phyloP scores from a whole-genome alignment of 768 basidiomycete species.

The Panellus pusillus region DNA sequence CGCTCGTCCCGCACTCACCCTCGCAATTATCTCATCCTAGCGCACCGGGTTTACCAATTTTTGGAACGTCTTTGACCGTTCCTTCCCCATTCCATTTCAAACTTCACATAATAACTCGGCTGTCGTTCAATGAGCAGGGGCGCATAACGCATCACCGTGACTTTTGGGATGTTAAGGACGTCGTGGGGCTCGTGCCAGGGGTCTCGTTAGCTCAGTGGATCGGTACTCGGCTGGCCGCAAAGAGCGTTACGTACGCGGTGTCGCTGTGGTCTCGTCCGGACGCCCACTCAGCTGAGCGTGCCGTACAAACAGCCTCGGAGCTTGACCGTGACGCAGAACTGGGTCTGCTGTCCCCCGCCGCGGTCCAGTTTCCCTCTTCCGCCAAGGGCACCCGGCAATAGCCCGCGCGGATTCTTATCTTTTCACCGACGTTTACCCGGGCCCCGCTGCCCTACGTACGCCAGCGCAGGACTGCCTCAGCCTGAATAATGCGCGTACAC shows the following conservation, averaged over 20 bases:
- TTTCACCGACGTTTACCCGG: too few relatives aligned
- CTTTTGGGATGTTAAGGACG: constrained; percentile 78
- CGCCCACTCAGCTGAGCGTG: background rate
- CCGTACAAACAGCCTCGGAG: constrained; percentile 7
- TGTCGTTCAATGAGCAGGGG: constrained; percentile 82
- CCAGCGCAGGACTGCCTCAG: too few relatives aligned
- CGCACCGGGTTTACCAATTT: constrained; percentile 54
- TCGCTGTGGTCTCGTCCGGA: constrained; percentile 29
- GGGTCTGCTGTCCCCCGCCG: constrained; percentile 1
- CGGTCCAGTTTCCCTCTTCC: background rate
- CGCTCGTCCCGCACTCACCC: constrained; percentile 36
- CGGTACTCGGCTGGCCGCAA: constrained; percentile 58
- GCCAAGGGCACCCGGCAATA: background rate
- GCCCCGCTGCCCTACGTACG: too few relatives aligned
- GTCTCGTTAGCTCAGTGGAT: constrained; percentile 70
- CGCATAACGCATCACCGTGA: constrained; percentile 78
- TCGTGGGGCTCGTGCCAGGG: constrained; percentile 72
- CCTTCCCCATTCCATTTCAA: constrained; percentile 75
- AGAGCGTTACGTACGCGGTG: constrained; percentile 49
- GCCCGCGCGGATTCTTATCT: background rate
- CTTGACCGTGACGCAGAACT: constrained; percentile 17
- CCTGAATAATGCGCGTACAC: too few relatives aligned
- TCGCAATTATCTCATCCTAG: constrained; percentile 24
- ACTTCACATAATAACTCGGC: constrained; percentile 68
- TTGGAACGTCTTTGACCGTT: constrained; percentile 56